Evolutionary conservation across 2,329 filamentous ascomycete genomes (phyloP), one percentile per base, ranked within the genome.

Genomic region (Fusarium neocosmosporiellum): DNA sequence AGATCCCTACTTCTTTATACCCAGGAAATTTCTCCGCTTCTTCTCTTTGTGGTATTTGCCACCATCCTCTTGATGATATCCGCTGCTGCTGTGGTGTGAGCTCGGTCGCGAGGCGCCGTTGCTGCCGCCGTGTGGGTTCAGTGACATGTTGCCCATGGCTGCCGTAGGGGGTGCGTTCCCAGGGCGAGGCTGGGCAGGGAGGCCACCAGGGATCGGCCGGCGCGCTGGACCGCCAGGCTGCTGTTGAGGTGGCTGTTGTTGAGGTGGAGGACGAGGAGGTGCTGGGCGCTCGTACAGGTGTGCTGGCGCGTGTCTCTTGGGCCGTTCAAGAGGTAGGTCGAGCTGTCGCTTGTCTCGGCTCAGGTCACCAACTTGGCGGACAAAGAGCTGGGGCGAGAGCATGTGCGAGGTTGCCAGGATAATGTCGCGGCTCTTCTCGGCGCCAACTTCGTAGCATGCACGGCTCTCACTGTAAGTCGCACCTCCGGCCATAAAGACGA

Each of bases 401-500:
- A 99, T 98, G 80, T 99, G 96, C 27, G 93, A 95, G 0, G 94
- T 96, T 20, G 92, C 90, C 7, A 99, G 89, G 80, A 97, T 94
- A n/a, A 98, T 86, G 76, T 99, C 96, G 72, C 93, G 90, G 60
- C 90, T 90, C 54, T 90, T 90, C 58, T 90, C 85, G 60, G 91
- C 88, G 3, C 94, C 92, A 29, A 96, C 85, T 77, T 98, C 94
- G 80, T 98, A 98, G 83, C 96, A 99, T 14, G 91, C 89, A 31
- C 96, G 91, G 34, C 94, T 89, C 83, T 99, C 96, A 7, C 94
- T 95, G 81, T 96, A 98, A 0, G 96, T 98, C 22, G 96, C 96
- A 50, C 96, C 96, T 55, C 96, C 96, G 2, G 96, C 96, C 88
- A 98, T 92, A 80, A 98, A 98, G 18, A 98, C 92, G 67, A 99